Percentiles rank a stretch among this genome's conserved stretches.
Conservation (phyloP, 2,329 filamentous ascomycete genomes). For the Trichophyton schoenleinii region DNA sequence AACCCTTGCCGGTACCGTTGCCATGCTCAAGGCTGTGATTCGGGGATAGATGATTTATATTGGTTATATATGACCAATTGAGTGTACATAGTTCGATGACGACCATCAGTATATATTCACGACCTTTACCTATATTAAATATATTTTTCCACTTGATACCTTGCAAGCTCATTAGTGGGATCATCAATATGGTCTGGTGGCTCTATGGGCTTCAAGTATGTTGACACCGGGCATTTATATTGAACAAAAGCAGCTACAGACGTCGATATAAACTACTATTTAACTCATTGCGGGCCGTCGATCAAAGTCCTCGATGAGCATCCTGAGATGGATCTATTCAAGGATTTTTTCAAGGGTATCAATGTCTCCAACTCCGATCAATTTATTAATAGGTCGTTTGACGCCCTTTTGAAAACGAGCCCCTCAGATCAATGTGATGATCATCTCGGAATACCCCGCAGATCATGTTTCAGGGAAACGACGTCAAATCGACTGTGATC, state of each 20-base stretch:
- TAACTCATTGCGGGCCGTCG: not conserved
- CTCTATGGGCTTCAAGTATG: not conserved
- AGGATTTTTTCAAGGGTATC: not conserved
- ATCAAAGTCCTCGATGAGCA: not conserved
- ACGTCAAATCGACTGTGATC: not conserved
- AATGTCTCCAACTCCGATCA: not conserved
- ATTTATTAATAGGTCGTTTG: not conserved
- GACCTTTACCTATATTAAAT: not conserved
- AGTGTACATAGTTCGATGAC: not conserved
- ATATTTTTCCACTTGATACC: not conserved
- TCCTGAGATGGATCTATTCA: not conserved
- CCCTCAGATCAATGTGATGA: not conserved
- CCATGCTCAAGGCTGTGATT: conserved; percentile 7
- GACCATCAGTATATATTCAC: not conserved
- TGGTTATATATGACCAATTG: not conserved
- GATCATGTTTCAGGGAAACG: not conserved
- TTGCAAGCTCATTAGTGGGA: not conserved
- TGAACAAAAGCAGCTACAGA: no score
- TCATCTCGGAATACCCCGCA: not conserved
- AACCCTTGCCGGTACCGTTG: conserved; percentile 32
- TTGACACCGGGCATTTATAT: not conserved
- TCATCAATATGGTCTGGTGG: not conserved
- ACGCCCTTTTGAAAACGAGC: not conserved
- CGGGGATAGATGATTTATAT: not conserved
- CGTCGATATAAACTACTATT: not conserved